These are phyloP conservation scores for Phyllosticta ampelicida DNA, from an alignment of 2,329 filamentous ascomycete genomes.

Conservation along the genomic window DNA sequence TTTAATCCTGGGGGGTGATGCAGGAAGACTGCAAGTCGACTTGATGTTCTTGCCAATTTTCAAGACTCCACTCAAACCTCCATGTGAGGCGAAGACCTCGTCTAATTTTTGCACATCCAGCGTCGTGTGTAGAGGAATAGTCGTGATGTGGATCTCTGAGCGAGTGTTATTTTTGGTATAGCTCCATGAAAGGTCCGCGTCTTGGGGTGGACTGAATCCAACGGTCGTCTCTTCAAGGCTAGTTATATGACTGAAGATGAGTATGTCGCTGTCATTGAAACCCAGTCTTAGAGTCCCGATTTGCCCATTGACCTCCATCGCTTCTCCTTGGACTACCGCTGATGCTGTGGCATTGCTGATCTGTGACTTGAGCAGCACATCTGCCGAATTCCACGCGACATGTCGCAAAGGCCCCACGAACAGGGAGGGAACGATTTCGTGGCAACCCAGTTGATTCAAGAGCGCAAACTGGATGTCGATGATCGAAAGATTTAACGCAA, in stretches of 20 bases:
- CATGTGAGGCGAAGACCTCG: conserved; percentile 79
- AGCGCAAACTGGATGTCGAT: conserved; percentile 18
- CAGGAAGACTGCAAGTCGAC: conserved; percentile 50
- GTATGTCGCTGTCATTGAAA: conserved; percentile 38
- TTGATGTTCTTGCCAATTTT: conserved; percentile 79
- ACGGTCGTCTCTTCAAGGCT: conserved; percentile 31
- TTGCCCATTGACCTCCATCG: neutral
- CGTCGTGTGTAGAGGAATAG: conserved; percentile 63
- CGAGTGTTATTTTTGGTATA: conserved; percentile 12
- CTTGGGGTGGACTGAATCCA: conserved; percentile 26
- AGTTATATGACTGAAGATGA: conserved; percentile 41
- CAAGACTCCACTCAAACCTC: conserved; percentile 81
- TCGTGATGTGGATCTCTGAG: conserved; percentile 27
- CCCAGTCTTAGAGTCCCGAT: neutral
- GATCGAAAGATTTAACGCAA: conserved; percentile 17
- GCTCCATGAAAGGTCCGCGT: conserved; percentile 25
- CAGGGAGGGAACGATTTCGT: neutral
- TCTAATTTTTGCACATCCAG: conserved; percentile 74
- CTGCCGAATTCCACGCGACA: neutral
- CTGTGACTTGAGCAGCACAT: neutral
- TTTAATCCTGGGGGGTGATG: conserved; percentile 23
- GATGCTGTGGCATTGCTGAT: neutral
- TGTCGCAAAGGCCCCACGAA: conserved; percentile 1
- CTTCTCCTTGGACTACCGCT: neutral
- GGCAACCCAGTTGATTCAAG: conserved; percentile 1